Conservation (phyloP, 768 basidiomycete species). For the Cantharellus anzutake region DNA sequence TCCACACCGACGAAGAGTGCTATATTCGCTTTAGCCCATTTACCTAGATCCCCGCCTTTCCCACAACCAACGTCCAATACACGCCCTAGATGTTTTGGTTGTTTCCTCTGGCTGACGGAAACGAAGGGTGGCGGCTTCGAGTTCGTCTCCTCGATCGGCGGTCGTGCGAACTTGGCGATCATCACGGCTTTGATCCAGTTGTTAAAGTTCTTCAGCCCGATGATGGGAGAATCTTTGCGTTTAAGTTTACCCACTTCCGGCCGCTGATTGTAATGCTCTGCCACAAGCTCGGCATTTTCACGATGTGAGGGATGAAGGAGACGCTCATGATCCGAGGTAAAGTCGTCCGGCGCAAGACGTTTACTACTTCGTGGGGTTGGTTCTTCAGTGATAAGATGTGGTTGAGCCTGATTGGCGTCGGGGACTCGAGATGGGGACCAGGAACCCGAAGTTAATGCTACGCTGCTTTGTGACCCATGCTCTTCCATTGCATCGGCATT, state of each 20-base stretch:
- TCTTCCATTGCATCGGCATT: too few species aligned
- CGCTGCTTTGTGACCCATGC: too few species aligned
- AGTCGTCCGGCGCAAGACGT: slow-evolving; percentile 13
- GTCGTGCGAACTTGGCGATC: slow-evolving; percentile 75
- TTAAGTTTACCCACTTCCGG: slow-evolving; percentile 79
- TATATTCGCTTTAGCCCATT: slow-evolving; percentile 81
- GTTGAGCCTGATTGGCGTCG: too few species aligned
- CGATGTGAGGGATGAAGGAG: slow-evolving; percentile 28
- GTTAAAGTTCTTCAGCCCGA: slow-evolving; percentile 94
- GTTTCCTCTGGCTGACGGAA: slow-evolving; percentile 7
- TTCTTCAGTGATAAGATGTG: neutral
- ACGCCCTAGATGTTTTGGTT: slow-evolving; percentile 17
- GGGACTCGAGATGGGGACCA: too few species aligned
- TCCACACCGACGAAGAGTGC: slow-evolving; percentile 69
- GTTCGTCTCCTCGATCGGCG: slow-evolving; percentile 30
- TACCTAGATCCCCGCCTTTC: slow-evolving; percentile 94
- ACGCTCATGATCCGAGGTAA: slow-evolving; percentile 20
- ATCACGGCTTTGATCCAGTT: slow-evolving; percentile 99
- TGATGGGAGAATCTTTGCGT: slow-evolving; percentile 80
- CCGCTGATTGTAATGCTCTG: slow-evolving; percentile 76
- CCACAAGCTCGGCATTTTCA: slow-evolving; percentile 55
- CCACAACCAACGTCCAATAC: slow-evolving; percentile 96
- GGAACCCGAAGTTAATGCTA: too few species aligned
- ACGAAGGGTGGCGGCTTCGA: slow-evolving; percentile 10
- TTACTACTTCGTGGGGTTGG: slow-evolving; percentile 21